Conservation (phyloP, 495 filamentous ascomycete genomes). For the Neurospora sp. region DNA sequence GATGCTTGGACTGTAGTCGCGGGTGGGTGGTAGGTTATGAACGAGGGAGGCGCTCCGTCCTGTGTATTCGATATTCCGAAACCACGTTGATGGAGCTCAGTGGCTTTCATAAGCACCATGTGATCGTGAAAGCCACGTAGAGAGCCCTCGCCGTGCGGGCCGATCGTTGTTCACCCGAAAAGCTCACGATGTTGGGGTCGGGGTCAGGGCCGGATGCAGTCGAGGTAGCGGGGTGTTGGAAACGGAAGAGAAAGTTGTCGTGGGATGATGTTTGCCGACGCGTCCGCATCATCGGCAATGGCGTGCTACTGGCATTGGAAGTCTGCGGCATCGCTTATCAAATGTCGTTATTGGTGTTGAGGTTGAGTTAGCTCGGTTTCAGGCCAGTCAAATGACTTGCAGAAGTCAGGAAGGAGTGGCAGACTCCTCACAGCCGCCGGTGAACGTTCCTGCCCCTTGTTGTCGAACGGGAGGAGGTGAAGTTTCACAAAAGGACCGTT, state of each 20-base stretch:
- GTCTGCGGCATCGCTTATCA: not conserved
- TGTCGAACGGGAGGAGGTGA: not conserved
- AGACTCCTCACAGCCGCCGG: not conserved
- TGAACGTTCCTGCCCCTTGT: not conserved
- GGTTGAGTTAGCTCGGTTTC: not conserved
- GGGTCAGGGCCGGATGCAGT: not conserved
- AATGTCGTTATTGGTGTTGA: not conserved
- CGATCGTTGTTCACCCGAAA: not conserved
- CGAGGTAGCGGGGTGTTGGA: not conserved
- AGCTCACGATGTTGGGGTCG: not conserved
- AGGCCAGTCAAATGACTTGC: not conserved
- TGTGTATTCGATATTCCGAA: not conserved
- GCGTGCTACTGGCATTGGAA: not conserved
- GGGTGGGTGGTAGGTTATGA: not conserved
- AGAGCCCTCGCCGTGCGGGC: not conserved
- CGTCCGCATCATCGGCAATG: not conserved
- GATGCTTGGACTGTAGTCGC: not conserved
- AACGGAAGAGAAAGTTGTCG: not conserved
- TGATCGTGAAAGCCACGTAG: not conserved
- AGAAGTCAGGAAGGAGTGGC: not conserved
- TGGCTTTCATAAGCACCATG: not conserved
- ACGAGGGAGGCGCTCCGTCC: not conserved
- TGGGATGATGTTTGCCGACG: not conserved
- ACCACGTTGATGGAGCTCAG: not conserved
- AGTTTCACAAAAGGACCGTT: not conserved